phyloP scores from a whole-genome alignment of 2,329 filamentous ascomycete species.

The Colletotrichum lupini region DNA sequence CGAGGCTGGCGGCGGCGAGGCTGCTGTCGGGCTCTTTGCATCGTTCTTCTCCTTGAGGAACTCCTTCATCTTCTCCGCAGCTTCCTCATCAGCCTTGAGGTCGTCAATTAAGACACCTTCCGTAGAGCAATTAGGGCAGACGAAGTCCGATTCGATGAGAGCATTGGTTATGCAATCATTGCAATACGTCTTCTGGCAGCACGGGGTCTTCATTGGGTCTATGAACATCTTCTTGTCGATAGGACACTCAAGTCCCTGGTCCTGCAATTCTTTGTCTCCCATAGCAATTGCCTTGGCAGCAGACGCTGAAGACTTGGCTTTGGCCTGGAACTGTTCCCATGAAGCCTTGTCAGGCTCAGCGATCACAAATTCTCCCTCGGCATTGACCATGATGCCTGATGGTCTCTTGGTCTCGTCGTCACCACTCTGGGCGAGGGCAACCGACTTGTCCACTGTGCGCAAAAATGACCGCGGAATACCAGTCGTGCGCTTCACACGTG shows the following conservation, averaged over 20 bases:
- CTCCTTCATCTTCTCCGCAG: conserved; percentile 79
- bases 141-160: conserved; percentile 97
- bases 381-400: conserved; percentile 95
- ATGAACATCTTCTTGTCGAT: conserved; percentile 98
- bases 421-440: conserved; percentile 77
- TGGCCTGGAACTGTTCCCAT: conserved; percentile 97
- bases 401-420: conserved; percentile 84
- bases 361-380: conserved; percentile 97
- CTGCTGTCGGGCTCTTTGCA: conserved; percentile 58
- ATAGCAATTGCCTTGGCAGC: conserved; percentile 81
- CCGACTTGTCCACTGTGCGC: conserved; percentile 93
- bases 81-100: conserved; percentile 84
- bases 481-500: conserved; percentile 94
- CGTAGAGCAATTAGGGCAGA: conserved; percentile 91
- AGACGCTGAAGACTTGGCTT: conserved; percentile 86
- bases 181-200: conserved; percentile 98
- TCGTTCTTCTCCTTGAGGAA: conserved; percentile 72
- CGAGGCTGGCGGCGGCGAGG: conserved; percentile 42
- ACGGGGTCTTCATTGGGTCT: conserved; percentile 98
- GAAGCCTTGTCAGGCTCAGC: conserved; percentile 94
- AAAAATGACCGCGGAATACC: conserved; percentile 96
- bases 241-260: conserved; percentile 89
- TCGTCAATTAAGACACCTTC: conserved; percentile 95
- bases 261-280: conserved; percentile 87
- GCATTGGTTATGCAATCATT: conserved; percentile 99